A percentile compares a stretch with the other conserved stretches of the same genome.
Conservation (phyloP, 164 flowering plant species). For the Macadamia integrifolia region DNA sequence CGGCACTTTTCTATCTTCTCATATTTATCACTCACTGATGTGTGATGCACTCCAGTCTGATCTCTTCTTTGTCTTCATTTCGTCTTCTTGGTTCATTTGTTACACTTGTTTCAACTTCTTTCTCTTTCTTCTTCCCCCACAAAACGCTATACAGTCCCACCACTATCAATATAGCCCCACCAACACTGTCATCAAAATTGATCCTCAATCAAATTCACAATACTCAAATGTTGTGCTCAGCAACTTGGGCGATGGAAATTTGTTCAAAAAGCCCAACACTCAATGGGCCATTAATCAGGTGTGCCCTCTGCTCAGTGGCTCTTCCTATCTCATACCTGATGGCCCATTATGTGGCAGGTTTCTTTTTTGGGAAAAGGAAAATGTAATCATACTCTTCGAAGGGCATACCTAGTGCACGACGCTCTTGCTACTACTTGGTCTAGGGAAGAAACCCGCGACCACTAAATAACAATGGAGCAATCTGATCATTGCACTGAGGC, state of each 20-base stretch:
- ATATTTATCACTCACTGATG: conserved; percentile 1
- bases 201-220: background rate
- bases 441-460: too few species aligned
- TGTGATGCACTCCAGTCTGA: conserved; percentile 26
- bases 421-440: too few species aligned
- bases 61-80: conserved; percentile 18
- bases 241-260: background rate
- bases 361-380: too few species aligned
- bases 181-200: conserved; percentile 27
- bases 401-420: too few species aligned
- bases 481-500: too few species aligned
- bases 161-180: conserved; percentile 38
- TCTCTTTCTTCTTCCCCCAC: conserved; percentile 46
- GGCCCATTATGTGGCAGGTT: too few species aligned
- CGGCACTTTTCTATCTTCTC: background rate
- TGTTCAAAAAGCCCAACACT: too few species aligned
- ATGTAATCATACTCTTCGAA: too few species aligned
- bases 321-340: too few species aligned
- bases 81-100: conserved; percentile 8
- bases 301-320: too few species aligned
- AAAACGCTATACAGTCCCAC: conserved; percentile 37
- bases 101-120: conserved; percentile 12
- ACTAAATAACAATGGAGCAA: too few species aligned
- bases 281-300: too few species aligned
- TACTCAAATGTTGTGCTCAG: background rate